A percentile compares a stretch with the other conserved stretches of the same genome.
Conservation (phyloP, 192 early-diverging fungal genomes). For the Coemansia reversa region DNA sequence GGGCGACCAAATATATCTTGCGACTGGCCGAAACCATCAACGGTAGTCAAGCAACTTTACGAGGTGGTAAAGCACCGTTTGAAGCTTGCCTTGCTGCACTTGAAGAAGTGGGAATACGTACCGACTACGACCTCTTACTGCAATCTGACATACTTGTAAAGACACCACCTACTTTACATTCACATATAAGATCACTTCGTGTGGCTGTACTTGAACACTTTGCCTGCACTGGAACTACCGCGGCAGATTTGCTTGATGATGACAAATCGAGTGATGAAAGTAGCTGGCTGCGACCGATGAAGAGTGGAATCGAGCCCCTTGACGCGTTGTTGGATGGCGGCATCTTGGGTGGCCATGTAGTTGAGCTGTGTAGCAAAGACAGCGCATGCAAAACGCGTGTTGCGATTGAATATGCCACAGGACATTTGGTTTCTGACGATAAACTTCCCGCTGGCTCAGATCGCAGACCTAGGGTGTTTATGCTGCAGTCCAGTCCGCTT, state of each 20-base stretch:
- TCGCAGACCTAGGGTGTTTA: slow-evolving; percentile 15
- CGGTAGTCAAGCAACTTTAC: neutral
- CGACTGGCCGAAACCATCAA: slow-evolving; percentile 3
- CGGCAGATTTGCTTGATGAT: slow-evolving; percentile 14
- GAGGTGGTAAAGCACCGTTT: neutral
- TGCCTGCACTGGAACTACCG: slow-evolving; percentile 28
- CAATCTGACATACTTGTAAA: slow-evolving; percentile 35
- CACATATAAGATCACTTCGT: slow-evolving; percentile 27
- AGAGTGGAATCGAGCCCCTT: slow-evolving; percentile 24
- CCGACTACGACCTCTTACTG: slow-evolving; percentile 43
- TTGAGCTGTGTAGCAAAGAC: slow-evolving; percentile 34
- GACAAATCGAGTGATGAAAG: no score
- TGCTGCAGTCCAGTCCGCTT: slow-evolving; percentile 30
- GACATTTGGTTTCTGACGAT: slow-evolving; percentile 24
- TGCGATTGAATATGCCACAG: slow-evolving; percentile 29
- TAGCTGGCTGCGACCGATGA: neutral
- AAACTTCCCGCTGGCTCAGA: slow-evolving; percentile 1
- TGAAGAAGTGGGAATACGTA: slow-evolving; percentile 29
- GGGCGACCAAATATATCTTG: slow-evolving; percentile 31
- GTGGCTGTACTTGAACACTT: slow-evolving; percentile 41
- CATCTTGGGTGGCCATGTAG: slow-evolving; percentile 16
- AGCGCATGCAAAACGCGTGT: slow-evolving; percentile 21
- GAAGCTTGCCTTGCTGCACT: slow-evolving; percentile 30
- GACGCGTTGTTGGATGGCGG: slow-evolving; percentile 38
- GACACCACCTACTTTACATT: slow-evolving; percentile 27